Evolutionary conservation across 768 basidiomycete species (phyloP).

Genomic region (Dendrothele bispora): DNA sequence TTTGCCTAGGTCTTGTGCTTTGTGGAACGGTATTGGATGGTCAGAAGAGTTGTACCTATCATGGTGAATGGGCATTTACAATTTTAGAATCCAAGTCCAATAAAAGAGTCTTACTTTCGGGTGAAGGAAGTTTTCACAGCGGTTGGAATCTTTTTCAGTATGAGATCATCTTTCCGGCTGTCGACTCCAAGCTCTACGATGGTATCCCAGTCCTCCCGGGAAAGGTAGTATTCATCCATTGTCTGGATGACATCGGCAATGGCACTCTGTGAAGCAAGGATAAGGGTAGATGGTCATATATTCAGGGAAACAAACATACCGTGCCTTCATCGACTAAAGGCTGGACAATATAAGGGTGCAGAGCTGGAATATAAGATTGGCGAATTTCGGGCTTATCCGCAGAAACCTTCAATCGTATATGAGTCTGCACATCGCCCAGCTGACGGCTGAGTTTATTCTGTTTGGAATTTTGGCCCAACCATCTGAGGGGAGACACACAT

Average conservation of each 20-base stretch:
- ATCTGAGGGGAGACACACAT: slow-evolving; percentile 53
- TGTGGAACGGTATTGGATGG: slow-evolving; percentile 95
- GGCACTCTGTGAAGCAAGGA: slow-evolving; percentile 52
- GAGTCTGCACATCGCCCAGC: slow-evolving; percentile 87
- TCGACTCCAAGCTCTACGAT: slow-evolving; percentile 92
- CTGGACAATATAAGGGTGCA: slow-evolving; percentile 77
- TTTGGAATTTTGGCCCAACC: slow-evolving; percentile 98
- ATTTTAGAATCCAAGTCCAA: too few species aligned
- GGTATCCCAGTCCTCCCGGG: slow-evolving; percentile 96
- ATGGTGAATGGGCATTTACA: too few species aligned
- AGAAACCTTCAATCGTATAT: slow-evolving; percentile 93
- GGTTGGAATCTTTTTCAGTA: slow-evolving; percentile 82
- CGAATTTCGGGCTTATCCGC: slow-evolving; percentile 89
- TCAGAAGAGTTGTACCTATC: slow-evolving; percentile 85
- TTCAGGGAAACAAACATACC: slow-evolving; percentile 49
- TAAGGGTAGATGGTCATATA: neutral
- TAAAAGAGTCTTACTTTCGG: slow-evolving; percentile 68
- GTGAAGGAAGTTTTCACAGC: slow-evolving; percentile 87
- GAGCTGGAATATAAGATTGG: slow-evolving; percentile 86
- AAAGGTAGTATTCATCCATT: slow-evolving; percentile 95
- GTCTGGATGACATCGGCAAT: slow-evolving; percentile 79
- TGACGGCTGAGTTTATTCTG: slow-evolving; percentile 78
- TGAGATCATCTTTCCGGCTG: slow-evolving; percentile 65
- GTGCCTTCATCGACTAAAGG: slow-evolving; percentile 75
- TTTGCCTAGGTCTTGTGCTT: slow-evolving; percentile 79